Conservation (phyloP, 208 protist species). For the Angomonas deanei region DNA sequence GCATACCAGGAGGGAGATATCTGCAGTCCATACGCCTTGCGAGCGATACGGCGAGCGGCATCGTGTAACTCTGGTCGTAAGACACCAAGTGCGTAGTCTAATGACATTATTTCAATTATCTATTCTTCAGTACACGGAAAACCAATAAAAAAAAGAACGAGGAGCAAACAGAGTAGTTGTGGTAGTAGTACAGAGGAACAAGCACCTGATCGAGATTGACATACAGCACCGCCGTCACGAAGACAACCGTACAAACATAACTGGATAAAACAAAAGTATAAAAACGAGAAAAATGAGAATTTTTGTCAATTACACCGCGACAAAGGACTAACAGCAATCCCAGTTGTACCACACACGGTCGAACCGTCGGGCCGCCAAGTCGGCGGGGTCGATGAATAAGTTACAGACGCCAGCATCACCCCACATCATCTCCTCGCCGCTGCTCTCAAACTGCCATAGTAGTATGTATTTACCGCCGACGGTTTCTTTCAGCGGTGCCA, state of each 20-base stretch:
- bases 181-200: no score
- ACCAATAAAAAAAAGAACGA: no score
- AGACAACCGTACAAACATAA: no score
- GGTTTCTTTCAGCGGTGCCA: neutral
- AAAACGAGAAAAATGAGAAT: neutral
- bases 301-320: neutral
- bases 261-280: no score
- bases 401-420: conserved; percentile 15
- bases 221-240: no score
- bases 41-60: neutral
- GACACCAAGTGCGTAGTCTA: neutral
- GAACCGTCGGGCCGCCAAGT: conserved; percentile 9
- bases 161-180: no score
- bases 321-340: conserved; percentile 16
- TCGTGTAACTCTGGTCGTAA: neutral
- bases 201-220: no score
- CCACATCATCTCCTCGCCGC: conserved; percentile 12
- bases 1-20: neutral
- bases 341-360: conserved; percentile 16
- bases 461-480: conserved; percentile 2
- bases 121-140: no score
- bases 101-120: no score
- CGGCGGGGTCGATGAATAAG: conserved; percentile 12
- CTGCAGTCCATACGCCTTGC: neutral
- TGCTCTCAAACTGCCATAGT: conserved; percentile 8